Percentiles rank a stretch among this genome's conserved stretches.
Evolutionary conservation across 176 grass and related monocot species (phyloP).

Genomic region (Miscanthus lutarioriparius): DNA sequence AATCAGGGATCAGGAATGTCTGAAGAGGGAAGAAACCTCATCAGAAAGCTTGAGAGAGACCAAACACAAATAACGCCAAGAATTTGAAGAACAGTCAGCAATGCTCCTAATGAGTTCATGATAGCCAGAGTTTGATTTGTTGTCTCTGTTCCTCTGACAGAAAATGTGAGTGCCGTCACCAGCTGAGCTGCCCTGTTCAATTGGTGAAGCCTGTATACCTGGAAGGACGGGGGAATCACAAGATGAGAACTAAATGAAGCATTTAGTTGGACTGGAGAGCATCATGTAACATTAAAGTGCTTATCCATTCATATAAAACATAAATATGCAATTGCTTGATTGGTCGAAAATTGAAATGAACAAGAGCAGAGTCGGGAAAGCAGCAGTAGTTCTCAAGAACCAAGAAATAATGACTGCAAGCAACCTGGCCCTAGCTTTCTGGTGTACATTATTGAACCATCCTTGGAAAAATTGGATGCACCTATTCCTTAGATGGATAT

Average conservation of each 20-base stretch:
- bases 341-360: slow-evolving; percentile 10
- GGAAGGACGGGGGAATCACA: slow-evolving; percentile 1
- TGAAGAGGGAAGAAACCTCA: slow-evolving; percentile 93
- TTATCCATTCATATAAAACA: neutral
- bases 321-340: slow-evolving; percentile 6
- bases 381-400: neutral
- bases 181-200: slow-evolving; percentile 96
- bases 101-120: slow-evolving; percentile 82
- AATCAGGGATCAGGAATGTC: slow-evolving; percentile 54
- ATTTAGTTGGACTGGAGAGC: neutral
- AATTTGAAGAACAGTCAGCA: slow-evolving; percentile 88
- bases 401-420: neutral
- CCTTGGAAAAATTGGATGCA: neutral
- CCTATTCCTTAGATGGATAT: neutral
- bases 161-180: slow-evolving; percentile 78
- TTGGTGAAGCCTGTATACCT: slow-evolving; percentile 97
- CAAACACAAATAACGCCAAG: slow-evolving; percentile 89
- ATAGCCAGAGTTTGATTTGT: slow-evolving; percentile 85
- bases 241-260: slow-evolving; percentile 37
- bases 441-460: neutral
- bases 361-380: neutral
- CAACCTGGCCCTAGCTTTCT: neutral
- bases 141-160: slow-evolving; percentile 76
- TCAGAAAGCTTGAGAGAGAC: slow-evolving; percentile 95
- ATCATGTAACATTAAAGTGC: neutral